A percentile compares a stretch with the other conserved stretches of the same genome.
phyloP scores from a whole-genome alignment of 257 asterid genomes.

The Plantago elongata region DNA sequence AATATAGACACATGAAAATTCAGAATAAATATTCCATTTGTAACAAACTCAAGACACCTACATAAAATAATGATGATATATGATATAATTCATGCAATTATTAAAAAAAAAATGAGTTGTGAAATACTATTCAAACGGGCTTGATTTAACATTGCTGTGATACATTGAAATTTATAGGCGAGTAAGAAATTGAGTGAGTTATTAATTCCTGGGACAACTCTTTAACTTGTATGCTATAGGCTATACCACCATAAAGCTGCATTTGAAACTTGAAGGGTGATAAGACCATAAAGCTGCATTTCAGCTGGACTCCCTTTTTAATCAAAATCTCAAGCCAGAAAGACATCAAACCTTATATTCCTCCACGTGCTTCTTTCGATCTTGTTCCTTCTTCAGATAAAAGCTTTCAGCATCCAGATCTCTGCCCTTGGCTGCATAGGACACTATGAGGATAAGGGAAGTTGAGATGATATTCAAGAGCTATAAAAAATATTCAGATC shows the following conservation, averaged over 20 bases:
- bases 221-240: no score
- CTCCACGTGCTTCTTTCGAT: constrained; percentile 51
- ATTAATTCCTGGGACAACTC: no score
- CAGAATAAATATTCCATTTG: constrained; percentile 9
- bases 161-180: no score
- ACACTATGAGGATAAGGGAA: constrained; percentile 20
- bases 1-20: constrained; percentile 20
- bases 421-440: constrained; percentile 36
- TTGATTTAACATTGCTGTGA: no score
- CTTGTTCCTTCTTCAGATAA: constrained; percentile 56
- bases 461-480: constrained; percentile 19
- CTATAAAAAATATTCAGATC: not conserved
- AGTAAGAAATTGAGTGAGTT: no score
- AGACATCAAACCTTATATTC: constrained; percentile 64
- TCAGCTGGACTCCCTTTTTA: no score
- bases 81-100: no score
- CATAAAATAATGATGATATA: no score
- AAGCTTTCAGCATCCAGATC: constrained; percentile 53
- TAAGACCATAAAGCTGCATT: not conserved
- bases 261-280: constrained; percentile 3
- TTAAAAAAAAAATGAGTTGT: no score
- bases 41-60: constrained; percentile 10
- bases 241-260: no score
- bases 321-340: not conserved
- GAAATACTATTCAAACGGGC: no score